Base-by-base conservation (phyloP, 768 basidiomycete genomes). In the Phylloporus scabripes region DNA sequence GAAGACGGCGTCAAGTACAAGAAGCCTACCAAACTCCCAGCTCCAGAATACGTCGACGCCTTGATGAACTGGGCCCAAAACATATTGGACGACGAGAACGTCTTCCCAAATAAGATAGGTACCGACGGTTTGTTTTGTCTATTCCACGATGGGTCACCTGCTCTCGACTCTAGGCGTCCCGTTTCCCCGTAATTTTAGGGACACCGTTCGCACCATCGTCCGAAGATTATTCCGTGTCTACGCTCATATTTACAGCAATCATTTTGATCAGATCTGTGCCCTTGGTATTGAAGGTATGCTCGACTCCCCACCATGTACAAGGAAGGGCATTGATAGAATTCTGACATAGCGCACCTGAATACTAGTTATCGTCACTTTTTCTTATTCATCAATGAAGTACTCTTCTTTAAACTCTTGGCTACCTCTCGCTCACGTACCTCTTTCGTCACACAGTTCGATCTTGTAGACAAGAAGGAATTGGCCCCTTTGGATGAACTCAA, bases 341-440 rank as follows among this genome's bases (percentile, higher is more conserved):
- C 33, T 46, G 15, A 26, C 43, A 21, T 55, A 98, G 96, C 96
- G 2, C 96, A 99, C 64, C 77, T 99, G 56, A 99, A 99, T 66
- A 99, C 96, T 12, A 95, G 92, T 65, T 98, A 99, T 67, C 82
- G 91, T 29, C 96, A 99, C 69, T 99, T 99, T 74, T 90, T 97
- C 74, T 74, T 98, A 37, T 98, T 98, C 64, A 82, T 98, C 53
- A 85, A 92, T 57, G 95, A 99, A 81, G 94, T 92, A 59, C 36
- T 77, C 64, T 26, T 11, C 33, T n/a, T 26, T 5, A 15, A 32
- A 0, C 26, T 37, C 36, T n/a, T 34, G 8, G n/a, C 14, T 40
- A 28, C 33, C 36, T 52, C 31, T 44, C 31, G 39, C 51, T 57
- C 55, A 61, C 37, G 46, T 46, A 11, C 14, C 2, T 36, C 37